Conservation (phyloP, 163 green algal species). For the Trebouxia gelatinosa region DNA sequence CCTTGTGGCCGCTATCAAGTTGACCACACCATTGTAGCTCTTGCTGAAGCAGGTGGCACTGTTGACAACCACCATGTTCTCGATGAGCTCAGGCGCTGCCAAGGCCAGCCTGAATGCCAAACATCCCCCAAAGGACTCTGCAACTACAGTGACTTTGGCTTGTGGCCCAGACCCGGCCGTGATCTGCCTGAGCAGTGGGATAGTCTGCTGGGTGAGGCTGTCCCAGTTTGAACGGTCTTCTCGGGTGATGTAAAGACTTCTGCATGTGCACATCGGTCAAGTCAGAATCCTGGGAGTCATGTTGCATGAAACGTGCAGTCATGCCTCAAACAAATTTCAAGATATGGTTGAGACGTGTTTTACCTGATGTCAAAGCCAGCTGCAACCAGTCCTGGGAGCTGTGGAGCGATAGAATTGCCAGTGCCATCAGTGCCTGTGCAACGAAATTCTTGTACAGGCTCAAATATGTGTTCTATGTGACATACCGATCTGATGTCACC, state of each 20-base stretch:
- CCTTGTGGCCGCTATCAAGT: conserved; percentile 56
- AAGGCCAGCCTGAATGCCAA: conserved; percentile 55
- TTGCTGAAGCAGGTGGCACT: conserved; percentile 63
- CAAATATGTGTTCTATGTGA: neutral
- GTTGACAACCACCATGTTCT: conserved; percentile 57
- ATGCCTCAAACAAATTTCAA: neutral
- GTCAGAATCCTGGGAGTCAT: neutral
- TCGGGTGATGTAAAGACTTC: conserved; percentile 52
- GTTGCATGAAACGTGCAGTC: neutral
- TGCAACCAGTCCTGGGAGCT: conserved; percentile 44
- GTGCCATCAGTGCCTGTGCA: conserved; percentile 57
- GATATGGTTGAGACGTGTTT: neutral
- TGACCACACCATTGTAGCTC: conserved; percentile 44
- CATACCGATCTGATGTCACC: conserved; percentile 24
- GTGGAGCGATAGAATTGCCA: conserved; percentile 59
- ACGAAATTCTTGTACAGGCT: neutral
- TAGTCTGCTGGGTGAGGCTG: conserved; percentile 35
- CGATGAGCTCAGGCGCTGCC: conserved; percentile 42
- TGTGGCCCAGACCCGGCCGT: neutral
- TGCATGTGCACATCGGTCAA: conserved; percentile 2
- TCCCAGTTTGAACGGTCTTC: conserved; percentile 55
- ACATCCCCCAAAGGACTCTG: conserved; percentile 66
- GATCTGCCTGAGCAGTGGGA: conserved; percentile 32
- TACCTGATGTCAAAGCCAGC: conserved; percentile 56
- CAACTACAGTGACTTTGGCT: conserved; percentile 48